These are phyloP conservation scores for Heliamphora exappendiculata DNA, from an alignment of 148 eudicot species.

Conservation along the genomic window DNA sequence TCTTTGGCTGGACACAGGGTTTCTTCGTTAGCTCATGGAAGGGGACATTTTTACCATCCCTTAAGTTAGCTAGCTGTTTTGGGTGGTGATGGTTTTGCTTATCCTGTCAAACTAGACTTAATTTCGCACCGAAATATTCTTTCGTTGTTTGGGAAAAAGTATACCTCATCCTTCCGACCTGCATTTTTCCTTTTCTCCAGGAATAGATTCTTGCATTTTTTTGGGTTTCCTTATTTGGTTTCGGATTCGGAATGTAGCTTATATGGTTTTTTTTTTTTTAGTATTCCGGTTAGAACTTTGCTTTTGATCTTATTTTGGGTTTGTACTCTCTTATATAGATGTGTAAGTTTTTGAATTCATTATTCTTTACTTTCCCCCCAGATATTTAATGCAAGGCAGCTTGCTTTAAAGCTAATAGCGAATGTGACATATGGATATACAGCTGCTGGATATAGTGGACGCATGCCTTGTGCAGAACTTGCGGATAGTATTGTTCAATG, in stretches of 20 bases:
- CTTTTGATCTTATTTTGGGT: neutral
- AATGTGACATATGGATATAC: slow-evolving; percentile 97
- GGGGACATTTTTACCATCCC: neutral
- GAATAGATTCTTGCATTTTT: neutral
- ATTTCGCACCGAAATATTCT: neutral
- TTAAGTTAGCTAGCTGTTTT: neutral
- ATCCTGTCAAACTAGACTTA: neutral
- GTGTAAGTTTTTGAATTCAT: neutral
- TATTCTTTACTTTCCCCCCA: slow-evolving; percentile 14
- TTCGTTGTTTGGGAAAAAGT: neutral
- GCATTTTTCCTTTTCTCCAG: neutral
- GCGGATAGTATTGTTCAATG: slow-evolving; percentile 99
- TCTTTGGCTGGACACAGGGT: neutral
- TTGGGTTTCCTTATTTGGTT: neutral
- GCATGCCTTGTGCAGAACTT: slow-evolving; percentile 99
- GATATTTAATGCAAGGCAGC: slow-evolving; percentile 90
- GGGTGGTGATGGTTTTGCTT: neutral
- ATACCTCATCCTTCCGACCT: neutral
- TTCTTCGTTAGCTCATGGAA: neutral
- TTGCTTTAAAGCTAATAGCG: slow-evolving; percentile 88
- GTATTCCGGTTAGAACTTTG: neutral
- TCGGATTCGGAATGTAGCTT: neutral
- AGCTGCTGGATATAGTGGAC: slow-evolving; percentile 98
- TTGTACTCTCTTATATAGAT: neutral
- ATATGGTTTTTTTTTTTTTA: neutral